phyloP scores from a whole-genome alignment of 2,329 filamentous ascomycete species.

The Dothidotthia symphoricarpi region DNA sequence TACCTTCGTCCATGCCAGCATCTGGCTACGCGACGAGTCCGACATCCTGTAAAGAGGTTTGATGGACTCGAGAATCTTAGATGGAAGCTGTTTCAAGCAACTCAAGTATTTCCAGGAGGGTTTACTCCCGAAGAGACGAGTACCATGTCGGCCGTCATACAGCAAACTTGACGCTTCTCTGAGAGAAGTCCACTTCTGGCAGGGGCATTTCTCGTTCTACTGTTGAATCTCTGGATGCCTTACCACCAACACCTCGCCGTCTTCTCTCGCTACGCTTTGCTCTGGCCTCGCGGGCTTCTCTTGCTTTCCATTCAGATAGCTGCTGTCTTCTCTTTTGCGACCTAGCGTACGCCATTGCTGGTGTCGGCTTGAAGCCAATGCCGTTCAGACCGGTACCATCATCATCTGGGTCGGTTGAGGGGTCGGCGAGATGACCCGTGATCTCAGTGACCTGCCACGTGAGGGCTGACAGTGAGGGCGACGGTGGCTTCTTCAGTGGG shows the following conservation, averaged over 20 bases:
- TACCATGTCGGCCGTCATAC: constrained; percentile 14
- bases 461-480: constrained; percentile 37
- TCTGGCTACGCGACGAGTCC: too few relatives aligned
- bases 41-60: too few relatives aligned
- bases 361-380: constrained; percentile 61
- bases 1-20: constrained; percentile 5
- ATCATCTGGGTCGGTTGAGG: constrained; percentile 54
- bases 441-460: constrained; percentile 63
- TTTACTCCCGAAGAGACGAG: too few relatives aligned
- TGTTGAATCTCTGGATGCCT: constrained; percentile 28
- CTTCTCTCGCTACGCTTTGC: constrained; percentile 56
- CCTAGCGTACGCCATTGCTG: constrained; percentile 57
- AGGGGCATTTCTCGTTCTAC: constrained; percentile 28
- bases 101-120: too few relatives aligned
- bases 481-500: constrained; percentile 27
- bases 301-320: constrained; percentile 57
- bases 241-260: constrained; percentile 30
- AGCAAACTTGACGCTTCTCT: constrained; percentile 36
- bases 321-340: constrained; percentile 58
- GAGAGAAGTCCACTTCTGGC: constrained; percentile 12
- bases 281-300: constrained; percentile 60
- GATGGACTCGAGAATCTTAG: too few relatives aligned
- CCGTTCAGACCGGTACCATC: constrained; percentile 65
- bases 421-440: constrained; percentile 56
- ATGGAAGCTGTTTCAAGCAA: too few relatives aligned